These are phyloP conservation scores for Trematosphaeria pertusa DNA, from an alignment of 2,329 filamentous ascomycete genomes.

Conservation along the genomic window DNA sequence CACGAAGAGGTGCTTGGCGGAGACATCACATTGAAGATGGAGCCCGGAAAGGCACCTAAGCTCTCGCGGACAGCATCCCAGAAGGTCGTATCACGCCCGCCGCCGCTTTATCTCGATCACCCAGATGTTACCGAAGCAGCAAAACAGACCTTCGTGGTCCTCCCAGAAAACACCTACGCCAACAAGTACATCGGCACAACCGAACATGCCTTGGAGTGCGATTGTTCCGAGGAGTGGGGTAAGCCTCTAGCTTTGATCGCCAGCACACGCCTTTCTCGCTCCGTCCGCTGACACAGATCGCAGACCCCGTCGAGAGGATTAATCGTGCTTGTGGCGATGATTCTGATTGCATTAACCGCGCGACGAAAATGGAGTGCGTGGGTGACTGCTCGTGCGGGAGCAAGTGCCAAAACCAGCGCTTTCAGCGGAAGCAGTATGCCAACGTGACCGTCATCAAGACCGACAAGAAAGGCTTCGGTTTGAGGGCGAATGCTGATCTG, in stretches of 20 bases:
- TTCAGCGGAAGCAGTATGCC: slow-evolving; percentile 88
- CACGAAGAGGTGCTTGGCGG: slow-evolving; percentile 64
- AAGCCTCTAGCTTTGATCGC: slow-evolving; percentile 53
- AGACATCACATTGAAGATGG: slow-evolving; percentile 68
- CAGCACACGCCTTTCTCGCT: slow-evolving; percentile 5
- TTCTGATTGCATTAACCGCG: slow-evolving; percentile 97
- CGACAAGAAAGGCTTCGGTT: slow-evolving; percentile 94
- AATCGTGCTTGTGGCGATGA: slow-evolving; percentile 95
- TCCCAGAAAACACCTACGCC: slow-evolving; percentile 86
- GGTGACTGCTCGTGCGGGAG: slow-evolving; percentile 86
- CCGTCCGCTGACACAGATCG: slow-evolving; percentile 39
- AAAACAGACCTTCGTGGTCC: slow-evolving; percentile 76
- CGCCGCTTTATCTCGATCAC: slow-evolving; percentile 74
- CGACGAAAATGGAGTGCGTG: slow-evolving; percentile 96
- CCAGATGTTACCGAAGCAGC: slow-evolving; percentile 82
- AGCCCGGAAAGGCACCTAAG: slow-evolving; percentile 72
- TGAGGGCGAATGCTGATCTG: slow-evolving; percentile 80
- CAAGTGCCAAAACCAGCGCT: slow-evolving; percentile 92
- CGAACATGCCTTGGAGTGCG: slow-evolving; percentile 92
- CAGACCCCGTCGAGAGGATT: slow-evolving; percentile 58
- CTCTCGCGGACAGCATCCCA: slow-evolving; percentile 75
- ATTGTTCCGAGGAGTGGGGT: slow-evolving; percentile 96
- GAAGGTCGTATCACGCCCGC: slow-evolving; percentile 69
- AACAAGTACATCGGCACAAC: slow-evolving; percentile 91
- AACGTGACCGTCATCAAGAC: slow-evolving; percentile 95